A percentile compares a stretch with the other conserved stretches of the same genome.
phyloP scores from a whole-genome alignment of 176 grass and related monocot genomes.

The Zizania latifolia region DNA sequence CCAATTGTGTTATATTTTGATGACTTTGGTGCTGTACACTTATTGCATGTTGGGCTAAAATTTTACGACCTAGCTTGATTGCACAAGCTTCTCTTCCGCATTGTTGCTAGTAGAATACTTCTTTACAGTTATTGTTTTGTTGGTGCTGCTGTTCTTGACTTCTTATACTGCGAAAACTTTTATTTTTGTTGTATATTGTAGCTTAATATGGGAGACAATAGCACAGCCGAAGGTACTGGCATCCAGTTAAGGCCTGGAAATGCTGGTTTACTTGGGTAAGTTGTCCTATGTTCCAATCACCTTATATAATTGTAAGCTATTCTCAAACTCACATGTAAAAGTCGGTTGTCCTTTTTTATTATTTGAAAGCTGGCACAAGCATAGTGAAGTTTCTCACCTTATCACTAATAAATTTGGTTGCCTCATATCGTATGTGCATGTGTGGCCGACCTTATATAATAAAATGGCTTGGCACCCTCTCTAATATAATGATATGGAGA shows the following conservation, averaged over 20 bases:
- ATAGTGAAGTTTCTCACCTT: background rate
- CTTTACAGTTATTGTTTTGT: conserved; percentile 4
- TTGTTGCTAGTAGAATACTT: background rate
- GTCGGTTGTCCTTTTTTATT: background rate
- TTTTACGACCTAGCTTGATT: background rate
- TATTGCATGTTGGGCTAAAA: conserved; percentile 2
- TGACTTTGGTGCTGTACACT: background rate
- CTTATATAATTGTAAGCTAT: conserved; percentile 2
- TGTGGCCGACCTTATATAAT: background rate
- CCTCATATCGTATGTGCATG: background rate
- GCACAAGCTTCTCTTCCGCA: background rate
- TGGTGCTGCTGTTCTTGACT: conserved; percentile 9
- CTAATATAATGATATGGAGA: background rate
- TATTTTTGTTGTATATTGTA: conserved; percentile 25
- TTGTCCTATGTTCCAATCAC: conserved; percentile 2
- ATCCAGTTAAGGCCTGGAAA: conserved; percentile 66
- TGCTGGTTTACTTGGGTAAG: conserved; percentile 77
- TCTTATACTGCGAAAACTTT: background rate
- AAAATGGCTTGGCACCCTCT: background rate
- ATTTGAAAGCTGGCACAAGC: background rate
- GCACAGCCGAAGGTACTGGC: conserved; percentile 35
- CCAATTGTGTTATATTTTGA: background rate
- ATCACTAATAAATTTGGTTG: background rate
- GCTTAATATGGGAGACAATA: conserved; percentile 66
- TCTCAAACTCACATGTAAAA: background rate